Conservation (phyloP, 306 rosid genomes). For the apple (Malus domestica) region DNA sequence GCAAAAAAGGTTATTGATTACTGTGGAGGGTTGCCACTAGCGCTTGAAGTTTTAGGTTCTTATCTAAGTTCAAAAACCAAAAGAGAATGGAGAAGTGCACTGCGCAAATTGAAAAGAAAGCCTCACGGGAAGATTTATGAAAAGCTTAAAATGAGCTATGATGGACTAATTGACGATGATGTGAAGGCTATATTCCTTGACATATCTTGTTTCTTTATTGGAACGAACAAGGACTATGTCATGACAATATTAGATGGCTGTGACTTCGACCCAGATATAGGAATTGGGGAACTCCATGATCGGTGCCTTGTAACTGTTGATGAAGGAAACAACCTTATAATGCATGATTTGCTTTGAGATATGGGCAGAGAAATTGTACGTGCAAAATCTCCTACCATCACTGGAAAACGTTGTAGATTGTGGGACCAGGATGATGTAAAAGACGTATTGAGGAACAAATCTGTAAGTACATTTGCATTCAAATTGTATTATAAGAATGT, state of each 20-base stretch:
- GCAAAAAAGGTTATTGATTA: conserved; percentile 3
- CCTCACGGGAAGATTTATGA: conserved; percentile 10
- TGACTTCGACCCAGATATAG: conserved; percentile 21
- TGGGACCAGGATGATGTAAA: background rate
- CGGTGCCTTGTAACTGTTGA: conserved; percentile 23
- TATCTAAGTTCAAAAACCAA: conserved; percentile 4
- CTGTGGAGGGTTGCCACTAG: conserved; percentile 35
- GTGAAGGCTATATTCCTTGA: conserved; percentile 33
- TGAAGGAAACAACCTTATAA: background rate
- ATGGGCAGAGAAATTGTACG: conserved; percentile 43
- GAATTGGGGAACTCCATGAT: conserved; percentile 22
- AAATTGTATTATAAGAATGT: background rate
- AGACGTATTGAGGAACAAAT: background rate
- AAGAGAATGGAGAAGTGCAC: conserved; percentile 18
- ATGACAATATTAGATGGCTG: conserved; percentile 24
- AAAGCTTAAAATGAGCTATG: conserved; percentile 21
- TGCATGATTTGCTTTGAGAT: conserved; percentile 21
- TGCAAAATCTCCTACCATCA: background rate
- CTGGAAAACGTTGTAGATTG: conserved; percentile 13
- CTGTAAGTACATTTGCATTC: background rate
- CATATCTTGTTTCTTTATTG: conserved; percentile 32
- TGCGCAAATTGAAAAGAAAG: conserved; percentile 9
- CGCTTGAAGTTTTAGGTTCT: conserved; percentile 35
- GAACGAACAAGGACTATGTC: conserved; percentile 18
- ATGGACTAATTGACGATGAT: conserved; percentile 1